phyloP scores from a whole-genome alignment of 768 basidiomycete genomes.

The Suillus alpinus region DNA sequence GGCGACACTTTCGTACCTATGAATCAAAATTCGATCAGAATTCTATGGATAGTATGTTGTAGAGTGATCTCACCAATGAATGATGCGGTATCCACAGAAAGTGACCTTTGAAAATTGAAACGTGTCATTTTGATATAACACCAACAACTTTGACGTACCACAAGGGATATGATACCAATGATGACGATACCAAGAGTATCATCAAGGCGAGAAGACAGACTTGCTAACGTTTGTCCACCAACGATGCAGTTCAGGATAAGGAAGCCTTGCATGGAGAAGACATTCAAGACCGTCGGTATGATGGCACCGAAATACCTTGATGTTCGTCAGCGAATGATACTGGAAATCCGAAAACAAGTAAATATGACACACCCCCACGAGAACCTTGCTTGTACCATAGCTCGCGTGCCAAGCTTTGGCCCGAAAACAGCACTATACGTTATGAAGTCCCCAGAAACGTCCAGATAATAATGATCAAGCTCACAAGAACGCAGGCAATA shows the following conservation, averaged over 20 bases:
- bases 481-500: constrained; percentile 39
- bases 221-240: constrained; percentile 58
- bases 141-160: constrained; percentile 16
- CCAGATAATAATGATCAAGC: constrained; percentile 4
- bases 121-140: not conserved
- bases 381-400: constrained; percentile 56
- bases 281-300: constrained; percentile 44
- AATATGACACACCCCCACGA: constrained; percentile 42
- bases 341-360: not conserved
- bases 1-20: constrained; percentile 68
- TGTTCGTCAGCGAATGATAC: constrained; percentile 1
- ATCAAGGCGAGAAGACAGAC: constrained; percentile 35
- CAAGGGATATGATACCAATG: constrained; percentile 30
- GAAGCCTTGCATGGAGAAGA: constrained; percentile 53
- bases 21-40: not conserved
- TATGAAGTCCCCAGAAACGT: not conserved
- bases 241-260: constrained; percentile 58
- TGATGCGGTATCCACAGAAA: constrained; percentile 62
- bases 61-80: constrained; percentile 46
- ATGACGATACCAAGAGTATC: constrained; percentile 33
- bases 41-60: not conserved
- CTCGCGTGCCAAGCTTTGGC: constrained; percentile 53
- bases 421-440: constrained; percentile 45
- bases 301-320: constrained; percentile 38
- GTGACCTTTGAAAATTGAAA: constrained; percentile 42